phyloP scores from a whole-genome alignment of 1,284 basidiomycete species.

The Vanrija sp. region DNA sequence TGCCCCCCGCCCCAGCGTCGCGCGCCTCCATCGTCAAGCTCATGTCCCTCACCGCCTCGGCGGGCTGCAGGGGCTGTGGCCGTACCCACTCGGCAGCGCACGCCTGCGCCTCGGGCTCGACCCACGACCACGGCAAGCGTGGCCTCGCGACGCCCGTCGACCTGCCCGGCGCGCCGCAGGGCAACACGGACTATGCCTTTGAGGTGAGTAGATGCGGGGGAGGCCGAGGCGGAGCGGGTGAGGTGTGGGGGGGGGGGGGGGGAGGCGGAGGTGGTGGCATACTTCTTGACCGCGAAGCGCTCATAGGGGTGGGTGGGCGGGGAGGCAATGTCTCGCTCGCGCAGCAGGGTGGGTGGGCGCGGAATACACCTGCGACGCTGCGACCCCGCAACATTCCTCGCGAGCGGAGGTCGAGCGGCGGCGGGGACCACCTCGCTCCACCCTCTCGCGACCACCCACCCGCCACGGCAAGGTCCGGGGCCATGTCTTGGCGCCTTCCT shows the following conservation, averaged over 20 bases:
- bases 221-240: too few species aligned
- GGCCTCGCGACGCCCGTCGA: slow-evolving; percentile 77
- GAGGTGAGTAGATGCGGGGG: slow-evolving; percentile 59
- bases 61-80: slow-evolving; percentile 45
- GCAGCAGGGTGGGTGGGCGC: background rate
- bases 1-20: slow-evolving; percentile 33
- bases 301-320: too few species aligned
- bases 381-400: background rate
- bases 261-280: too few species aligned
- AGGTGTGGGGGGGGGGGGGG: too few species aligned
- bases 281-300: too few species aligned
- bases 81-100: slow-evolving; percentile 27
- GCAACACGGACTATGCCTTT: slow-evolving; percentile 89
- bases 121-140: slow-evolving; percentile 27
- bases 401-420: background rate
- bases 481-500: background rate
- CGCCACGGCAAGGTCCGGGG: too few species aligned
- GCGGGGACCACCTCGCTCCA: too few species aligned
- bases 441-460: too few species aligned
- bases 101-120: slow-evolving; percentile 7
- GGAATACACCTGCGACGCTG: too few species aligned
- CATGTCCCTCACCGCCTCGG: slow-evolving; percentile 36
- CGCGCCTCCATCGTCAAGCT: slow-evolving; percentile 39
- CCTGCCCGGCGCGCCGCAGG: slow-evolving; percentile 47
- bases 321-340: too few species aligned